Base-by-base conservation (phyloP, 1,139 yeast genomes). In the Meyerozyma athensensis region DNA sequence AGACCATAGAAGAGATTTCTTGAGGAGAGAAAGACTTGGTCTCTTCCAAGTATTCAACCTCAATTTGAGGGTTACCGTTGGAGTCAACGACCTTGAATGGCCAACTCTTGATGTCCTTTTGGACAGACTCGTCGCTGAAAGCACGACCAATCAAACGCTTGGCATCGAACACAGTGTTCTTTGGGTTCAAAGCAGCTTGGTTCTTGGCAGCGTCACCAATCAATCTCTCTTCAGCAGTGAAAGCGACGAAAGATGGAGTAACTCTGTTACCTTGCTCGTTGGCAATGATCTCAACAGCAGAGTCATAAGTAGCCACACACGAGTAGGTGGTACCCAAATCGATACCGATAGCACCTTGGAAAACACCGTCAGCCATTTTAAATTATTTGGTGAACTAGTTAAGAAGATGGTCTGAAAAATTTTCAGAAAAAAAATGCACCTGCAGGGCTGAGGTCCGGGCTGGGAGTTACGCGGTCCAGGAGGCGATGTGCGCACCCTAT, bases 271-370 rank as follows among this genome's bases (percentile, higher is more conserved):
- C 97, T 80, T 89, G 96, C 74, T 89, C 97, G 79, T 89, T 89
- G 72, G 96, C 96, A 72, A 89, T 87, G 69, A 89, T 89, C 72
- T 87, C 97, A 41, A 71, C 92, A 68, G 84, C 89, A 77, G 80
- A 85, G 75, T 77, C 95, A 76, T 77, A 86, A 74, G 87, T 86
- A 62, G 97, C 97, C 56, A 89, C 97, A 84, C 97, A 89, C 51
- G 97, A 89, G 86, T 90, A 86, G 56, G 96, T 86, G 62, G 97
- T 89, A 81, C 97, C 97, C 77, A 87, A 84, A 84, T 87, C 96
- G 87, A 90, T 90, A 79, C 98, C 97, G 77, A 90, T 89, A 77
- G 97, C 97, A 82, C 96, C 96, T 82, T 90, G 95, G 86, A 86
- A 90, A 78, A 90, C 95, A 85, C 96, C 96, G 82, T 90, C 97